phyloP scores from a whole-genome alignment of 2,329 filamentous ascomycete species.

The Venturia asperata region DNA sequence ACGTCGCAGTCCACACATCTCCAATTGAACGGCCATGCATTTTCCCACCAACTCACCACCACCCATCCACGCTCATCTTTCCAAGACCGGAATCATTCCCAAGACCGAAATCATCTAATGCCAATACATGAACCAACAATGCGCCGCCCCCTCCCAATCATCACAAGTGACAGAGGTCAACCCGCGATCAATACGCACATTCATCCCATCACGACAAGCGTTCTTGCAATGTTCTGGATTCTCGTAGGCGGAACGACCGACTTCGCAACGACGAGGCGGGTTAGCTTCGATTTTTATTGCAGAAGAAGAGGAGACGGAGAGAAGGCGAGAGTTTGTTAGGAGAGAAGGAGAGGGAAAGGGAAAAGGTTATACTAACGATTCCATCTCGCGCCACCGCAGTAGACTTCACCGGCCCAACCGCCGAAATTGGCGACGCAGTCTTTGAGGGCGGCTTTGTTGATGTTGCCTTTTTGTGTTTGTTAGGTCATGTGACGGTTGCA shows the following conservation, averaged over 20 bases:
- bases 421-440: constrained; percentile 1
- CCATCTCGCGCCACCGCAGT: not conserved
- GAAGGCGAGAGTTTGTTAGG: no score
- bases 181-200: not conserved
- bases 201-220: not conserved
- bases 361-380: no score
- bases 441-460: constrained; percentile 11
- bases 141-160: constrained; percentile 4
- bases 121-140: constrained; percentile 13
- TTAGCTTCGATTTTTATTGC: not conserved
- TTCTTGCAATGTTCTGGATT: not conserved
- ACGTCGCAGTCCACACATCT: no score
- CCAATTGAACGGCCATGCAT: no score
- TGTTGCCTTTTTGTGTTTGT: not conserved
- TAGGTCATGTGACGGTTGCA: not conserved
- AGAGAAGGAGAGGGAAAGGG: no score
- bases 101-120: no score
- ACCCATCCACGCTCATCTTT: no score
- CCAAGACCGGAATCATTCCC: no score
- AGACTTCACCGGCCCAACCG: not conserved
- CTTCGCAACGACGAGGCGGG: not conserved
- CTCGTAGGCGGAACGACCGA: not conserved
- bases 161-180: not conserved
- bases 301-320: not conserved
- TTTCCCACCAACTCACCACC: no score